Evolutionary conservation across 23 red algal species (phyloP), one percentile per base, ranked within the genome.

Genomic region (Chondrus crispus): DNA sequence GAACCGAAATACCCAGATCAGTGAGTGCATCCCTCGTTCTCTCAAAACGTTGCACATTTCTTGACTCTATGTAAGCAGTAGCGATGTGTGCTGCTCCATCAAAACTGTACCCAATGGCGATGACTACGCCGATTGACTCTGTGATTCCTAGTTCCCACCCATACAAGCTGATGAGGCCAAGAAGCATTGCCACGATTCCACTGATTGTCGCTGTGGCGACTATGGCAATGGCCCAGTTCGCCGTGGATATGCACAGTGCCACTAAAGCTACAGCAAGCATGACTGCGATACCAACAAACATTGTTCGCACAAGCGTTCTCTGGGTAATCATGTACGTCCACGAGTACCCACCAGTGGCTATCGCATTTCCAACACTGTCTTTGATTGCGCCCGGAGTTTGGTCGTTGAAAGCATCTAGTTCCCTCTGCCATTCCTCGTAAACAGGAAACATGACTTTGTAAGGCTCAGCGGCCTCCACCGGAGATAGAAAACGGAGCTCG

Each of bases 1-100:
- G 64, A 19, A 96, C 79, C 20, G 81, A 88, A 38, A 96, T 76
- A 3, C 94, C 94, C 19, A 91, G 54, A n/a, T 91, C 88, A 16
- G 88, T 91, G 18, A 96, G 79, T 29, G 94, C 94, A 52, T 96
- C 32, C 43, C 73, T 58, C 46, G 57, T 72, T 22, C 94, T 81
- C 4, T 81, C 85, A 7, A 40, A 24, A 33, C 94, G 68, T 13
- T 5, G 37, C 22, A n/a, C 29, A 3, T 82, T 79, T 7, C 22
- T 48, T 43, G 57, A 76, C 68, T 91, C 94, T 36, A 85, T 72
- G 73, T 91, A 96, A 36, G 85, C 94, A 3, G 63, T 91, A 2
- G 88, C 86, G 10, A 96, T 81, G 62, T 96, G 94, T 16, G 88
- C 72, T 30, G 80, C 78, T 26, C 83, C 89, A 74, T 96, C 94